phyloP scores from a whole-genome alignment of 75 land plant genomes.

The Pseudotsuga menziesii region DNA sequence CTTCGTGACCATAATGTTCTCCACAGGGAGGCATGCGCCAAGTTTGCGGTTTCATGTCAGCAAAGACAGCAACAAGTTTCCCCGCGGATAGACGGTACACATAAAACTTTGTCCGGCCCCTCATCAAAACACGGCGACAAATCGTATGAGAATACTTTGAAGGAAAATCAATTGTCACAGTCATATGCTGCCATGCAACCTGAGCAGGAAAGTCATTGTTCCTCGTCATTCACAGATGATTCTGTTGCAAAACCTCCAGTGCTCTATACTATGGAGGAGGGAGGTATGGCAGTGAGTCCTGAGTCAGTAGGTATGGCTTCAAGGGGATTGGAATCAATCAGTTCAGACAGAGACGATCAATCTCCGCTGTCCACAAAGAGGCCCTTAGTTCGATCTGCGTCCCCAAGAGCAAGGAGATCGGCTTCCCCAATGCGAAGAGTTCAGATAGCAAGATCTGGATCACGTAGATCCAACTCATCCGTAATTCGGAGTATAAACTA shows the following conservation, averaged over 20 bases:
- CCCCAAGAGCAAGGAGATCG: constrained; percentile 63
- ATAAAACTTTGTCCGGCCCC: background rate
- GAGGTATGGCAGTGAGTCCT: constrained; percentile 34
- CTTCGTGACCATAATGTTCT: background rate
- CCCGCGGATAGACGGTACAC: background rate
- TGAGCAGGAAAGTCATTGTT: constrained; percentile 3
- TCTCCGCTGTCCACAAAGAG: constrained; percentile 47
- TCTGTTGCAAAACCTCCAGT: constrained; percentile 8
- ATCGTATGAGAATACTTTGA: background rate
- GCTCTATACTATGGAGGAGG: background rate
- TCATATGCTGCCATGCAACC: constrained; percentile 6
- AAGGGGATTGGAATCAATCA: constrained; percentile 41
- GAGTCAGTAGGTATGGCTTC: constrained; percentile 21
- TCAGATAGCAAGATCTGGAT: constrained; percentile 79
- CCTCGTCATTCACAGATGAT: background rate
- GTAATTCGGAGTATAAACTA: constrained; percentile 70
- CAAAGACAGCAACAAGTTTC: constrained; percentile 6
- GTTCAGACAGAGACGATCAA: constrained; percentile 28
- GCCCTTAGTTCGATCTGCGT: constrained; percentile 46
- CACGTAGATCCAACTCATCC: constrained; percentile 60
- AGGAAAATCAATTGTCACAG: background rate
- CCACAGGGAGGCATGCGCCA: constrained; percentile 6
- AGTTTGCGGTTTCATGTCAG: background rate
- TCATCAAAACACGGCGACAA: background rate
- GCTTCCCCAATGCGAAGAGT: constrained; percentile 87